phyloP scores from a whole-genome alignment of 164 flowering plant genomes.

The Litsea cubeba region DNA sequence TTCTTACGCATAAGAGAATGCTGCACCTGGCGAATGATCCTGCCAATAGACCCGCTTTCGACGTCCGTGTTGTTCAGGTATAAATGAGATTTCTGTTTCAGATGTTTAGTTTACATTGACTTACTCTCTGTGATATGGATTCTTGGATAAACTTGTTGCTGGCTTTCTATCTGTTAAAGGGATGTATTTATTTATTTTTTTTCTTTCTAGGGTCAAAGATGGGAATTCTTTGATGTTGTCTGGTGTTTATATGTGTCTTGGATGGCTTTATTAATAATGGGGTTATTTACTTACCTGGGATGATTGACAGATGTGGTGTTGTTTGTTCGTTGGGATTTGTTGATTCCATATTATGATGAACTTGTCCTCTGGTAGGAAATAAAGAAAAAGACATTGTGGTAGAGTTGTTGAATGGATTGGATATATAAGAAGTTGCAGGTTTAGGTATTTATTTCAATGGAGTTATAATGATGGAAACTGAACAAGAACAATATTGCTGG shows the following conservation, averaged over 20 bases:
- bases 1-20: slow-evolving; percentile 74
- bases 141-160: neutral
- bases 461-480: too few relatives aligned
- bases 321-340: too few relatives aligned
- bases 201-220: neutral
- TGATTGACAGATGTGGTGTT: too few relatives aligned
- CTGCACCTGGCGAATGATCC: slow-evolving; percentile 74
- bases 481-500: too few relatives aligned
- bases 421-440: too few relatives aligned
- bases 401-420: neutral
- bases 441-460: too few relatives aligned
- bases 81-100: neutral
- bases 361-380: too few relatives aligned
- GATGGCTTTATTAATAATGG: too few relatives aligned
- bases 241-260: too few relatives aligned
- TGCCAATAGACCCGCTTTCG: slow-evolving; percentile 61
- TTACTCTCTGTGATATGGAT: neutral
- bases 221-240: neutral
- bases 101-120: neutral
- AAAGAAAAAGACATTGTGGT: too few relatives aligned
- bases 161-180: neutral
- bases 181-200: neutral
- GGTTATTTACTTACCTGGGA: too few relatives aligned
- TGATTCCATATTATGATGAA: too few relatives aligned
- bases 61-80: slow-evolving; percentile 85